Evolutionary conservation across 768 basidiomycete species (phyloP).

Genomic region (Leccinum rimulosum): DNA sequence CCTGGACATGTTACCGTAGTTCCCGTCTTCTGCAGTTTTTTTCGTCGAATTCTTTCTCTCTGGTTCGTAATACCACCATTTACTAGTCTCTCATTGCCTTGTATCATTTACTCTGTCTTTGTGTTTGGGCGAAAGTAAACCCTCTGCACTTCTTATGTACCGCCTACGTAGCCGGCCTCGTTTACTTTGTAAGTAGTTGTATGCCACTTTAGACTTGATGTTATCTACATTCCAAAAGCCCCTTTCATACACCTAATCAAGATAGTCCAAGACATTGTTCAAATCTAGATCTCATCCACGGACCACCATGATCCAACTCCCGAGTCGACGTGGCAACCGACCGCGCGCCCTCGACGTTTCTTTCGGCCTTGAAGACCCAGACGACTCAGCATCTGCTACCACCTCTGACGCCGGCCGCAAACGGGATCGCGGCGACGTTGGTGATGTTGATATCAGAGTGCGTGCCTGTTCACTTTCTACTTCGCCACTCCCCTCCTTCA

Average conservation of each 20-base stretch:
- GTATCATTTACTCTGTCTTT: conserved; percentile 9
- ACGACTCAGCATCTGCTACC: conserved; percentile 19
- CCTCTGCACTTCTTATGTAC: conserved; percentile 7
- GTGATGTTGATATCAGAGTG: conserved; percentile 16
- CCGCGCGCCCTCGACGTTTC: conserved; percentile 56
- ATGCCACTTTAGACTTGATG: background rate
- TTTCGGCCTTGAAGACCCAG: conserved; percentile 42
- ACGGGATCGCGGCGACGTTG: conserved; percentile 18
- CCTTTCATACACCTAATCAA: background rate
- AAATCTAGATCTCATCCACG: background rate
- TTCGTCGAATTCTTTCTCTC: conserved; percentile 5
- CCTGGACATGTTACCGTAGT: conserved; percentile 18
- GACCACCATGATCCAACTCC: conserved; percentile 2
- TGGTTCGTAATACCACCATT: conserved; percentile 16
- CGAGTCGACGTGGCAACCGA: conserved; percentile 33
- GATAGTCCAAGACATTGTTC: background rate
- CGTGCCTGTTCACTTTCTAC: background rate
- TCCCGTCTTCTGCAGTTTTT: conserved; percentile 1
- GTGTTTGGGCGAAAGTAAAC: conserved; percentile 8
- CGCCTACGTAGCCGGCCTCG: conserved; percentile 12
- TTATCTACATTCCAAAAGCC: background rate
- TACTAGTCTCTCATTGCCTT: background rate
- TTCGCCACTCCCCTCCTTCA: background rate
- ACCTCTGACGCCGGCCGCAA: conserved; percentile 31
- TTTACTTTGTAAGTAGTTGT: background rate